A percentile compares a stretch with the other conserved stretches of the same genome.
Evolutionary conservation across 164 flowering plant species (phyloP).

Genomic region (Magnolia kwangsiensis): DNA sequence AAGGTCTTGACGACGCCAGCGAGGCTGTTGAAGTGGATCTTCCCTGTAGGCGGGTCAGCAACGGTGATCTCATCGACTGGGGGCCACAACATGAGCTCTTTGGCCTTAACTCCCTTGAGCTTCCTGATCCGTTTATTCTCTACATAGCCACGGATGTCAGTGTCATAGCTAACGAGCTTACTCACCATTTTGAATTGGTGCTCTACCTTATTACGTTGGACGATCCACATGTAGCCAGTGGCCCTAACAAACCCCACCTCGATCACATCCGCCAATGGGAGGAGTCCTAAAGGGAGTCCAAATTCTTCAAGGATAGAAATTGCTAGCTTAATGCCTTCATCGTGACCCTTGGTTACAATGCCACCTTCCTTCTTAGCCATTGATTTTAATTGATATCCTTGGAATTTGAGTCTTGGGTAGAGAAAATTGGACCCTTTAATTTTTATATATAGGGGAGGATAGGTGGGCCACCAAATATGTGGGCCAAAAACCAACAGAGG

Average conservation of each 20-base stretch:
- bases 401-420: background rate
- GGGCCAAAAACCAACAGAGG: constrained; percentile 11
- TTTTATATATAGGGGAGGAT: constrained; percentile 7
- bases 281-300: constrained; percentile 31
- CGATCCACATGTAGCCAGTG: constrained; percentile 39
- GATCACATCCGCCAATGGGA: constrained; percentile 22
- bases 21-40: constrained; percentile 33
- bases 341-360: constrained; percentile 28
- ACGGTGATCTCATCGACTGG: constrained; percentile 30
- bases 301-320: constrained; percentile 24
- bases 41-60: constrained; percentile 27
- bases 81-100: constrained; percentile 34
- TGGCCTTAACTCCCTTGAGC: constrained; percentile 40
- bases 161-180: constrained; percentile 29
- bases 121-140: constrained; percentile 27
- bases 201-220: constrained; percentile 31
- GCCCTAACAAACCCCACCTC: constrained; percentile 27
- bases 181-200: constrained; percentile 31
- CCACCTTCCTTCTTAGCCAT: constrained; percentile 39
- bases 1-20: constrained; percentile 32
- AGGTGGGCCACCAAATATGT: background rate
- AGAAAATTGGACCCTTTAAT: background rate
- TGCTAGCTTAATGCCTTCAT: constrained; percentile 28
- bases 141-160: constrained; percentile 22
- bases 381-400: background rate